Evolutionary conservation across 768 basidiomycete species (phyloP).

Genomic region (Pulveroboletus sp.): DNA sequence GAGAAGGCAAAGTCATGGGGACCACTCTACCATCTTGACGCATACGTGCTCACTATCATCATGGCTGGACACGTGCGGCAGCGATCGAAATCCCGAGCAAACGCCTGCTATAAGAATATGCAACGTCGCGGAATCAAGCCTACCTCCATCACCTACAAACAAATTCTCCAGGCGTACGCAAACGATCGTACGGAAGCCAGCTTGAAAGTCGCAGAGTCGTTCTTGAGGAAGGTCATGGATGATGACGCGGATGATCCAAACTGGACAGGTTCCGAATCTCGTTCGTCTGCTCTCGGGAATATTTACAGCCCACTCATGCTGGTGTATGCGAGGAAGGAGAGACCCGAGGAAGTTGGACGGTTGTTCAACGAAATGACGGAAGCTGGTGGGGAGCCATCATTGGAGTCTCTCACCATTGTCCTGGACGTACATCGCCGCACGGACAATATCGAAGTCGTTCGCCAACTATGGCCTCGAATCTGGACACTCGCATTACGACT

Average conservation of each 20-base stretch:
- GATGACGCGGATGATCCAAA: slow-evolving; percentile 30
- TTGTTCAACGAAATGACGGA: slow-evolving; percentile 51
- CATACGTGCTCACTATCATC: slow-evolving; percentile 67
- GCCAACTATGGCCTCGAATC: slow-evolving; percentile 66
- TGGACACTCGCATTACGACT: slow-evolving; percentile 51
- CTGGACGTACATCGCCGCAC: slow-evolving; percentile 69
- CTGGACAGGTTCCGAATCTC: slow-evolving; percentile 41
- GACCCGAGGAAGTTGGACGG: slow-evolving; percentile 52
- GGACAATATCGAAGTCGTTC: slow-evolving; percentile 50
- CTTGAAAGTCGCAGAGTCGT: slow-evolving; percentile 59
- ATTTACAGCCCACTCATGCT: slow-evolving; percentile 61
- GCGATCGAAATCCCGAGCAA: slow-evolving; percentile 52
- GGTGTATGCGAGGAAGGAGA: slow-evolving; percentile 41
- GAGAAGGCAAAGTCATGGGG: slow-evolving; percentile 33
- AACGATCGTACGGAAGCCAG: slow-evolving; percentile 46
- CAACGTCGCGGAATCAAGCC: slow-evolving; percentile 57
- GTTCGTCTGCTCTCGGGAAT: slow-evolving; percentile 44
- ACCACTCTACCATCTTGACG: slow-evolving; percentile 42
- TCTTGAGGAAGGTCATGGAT: slow-evolving; percentile 50
- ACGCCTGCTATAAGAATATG: slow-evolving; percentile 71
- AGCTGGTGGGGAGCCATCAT: slow-evolving; percentile 51
- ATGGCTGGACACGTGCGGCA: slow-evolving; percentile 66
- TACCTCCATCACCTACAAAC: slow-evolving; percentile 60
- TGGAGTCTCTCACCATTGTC: slow-evolving; percentile 59
- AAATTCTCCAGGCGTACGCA: slow-evolving; percentile 62